Conservation (phyloP, 108 stramenopile genomes). For the Mediolabrus comicus region DNA sequence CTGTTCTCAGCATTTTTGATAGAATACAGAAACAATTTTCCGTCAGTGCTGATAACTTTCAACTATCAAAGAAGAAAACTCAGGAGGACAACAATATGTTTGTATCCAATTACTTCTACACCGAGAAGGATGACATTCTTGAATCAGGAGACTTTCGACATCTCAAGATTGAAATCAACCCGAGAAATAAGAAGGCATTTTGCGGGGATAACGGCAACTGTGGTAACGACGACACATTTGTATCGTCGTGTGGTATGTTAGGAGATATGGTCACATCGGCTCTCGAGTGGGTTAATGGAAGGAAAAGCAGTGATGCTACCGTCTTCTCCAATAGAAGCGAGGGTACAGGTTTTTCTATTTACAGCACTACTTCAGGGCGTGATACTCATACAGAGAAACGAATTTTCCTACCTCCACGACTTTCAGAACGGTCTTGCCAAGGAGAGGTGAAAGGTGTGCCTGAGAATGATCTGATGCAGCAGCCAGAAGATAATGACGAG, state of each 20-base stretch:
- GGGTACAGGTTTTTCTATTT: not conserved
- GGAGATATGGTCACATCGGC: not conserved
- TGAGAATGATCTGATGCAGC: not conserved
- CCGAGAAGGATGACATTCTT: constrained; percentile 2
- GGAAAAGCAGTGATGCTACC: not conserved
- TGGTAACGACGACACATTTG: not conserved
- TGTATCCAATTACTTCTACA: constrained; percentile 36
- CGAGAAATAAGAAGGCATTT: constrained; percentile 13
- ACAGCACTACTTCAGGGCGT: not conserved
- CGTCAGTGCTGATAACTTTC: constrained; percentile 1
- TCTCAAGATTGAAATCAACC: constrained; percentile 36
- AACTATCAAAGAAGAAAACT: not conserved
- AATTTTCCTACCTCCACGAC: constrained; percentile 28
- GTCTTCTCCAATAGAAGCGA: not conserved
- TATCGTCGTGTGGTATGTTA: constrained; percentile 8
- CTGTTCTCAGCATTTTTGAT: not conserved
- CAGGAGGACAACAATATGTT: constrained; percentile 20
- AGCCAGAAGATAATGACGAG: not conserved
- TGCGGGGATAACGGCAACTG: constrained; percentile 5
- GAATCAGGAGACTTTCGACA: not conserved
- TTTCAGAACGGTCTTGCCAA: not conserved
- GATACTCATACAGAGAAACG: not conserved
- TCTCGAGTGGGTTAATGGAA: not conserved
- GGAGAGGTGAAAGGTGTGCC: not conserved
- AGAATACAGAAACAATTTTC: constrained; percentile 38